Evolutionary conservation across 2,329 filamentous ascomycete species (phyloP).

Genomic region (Coleophoma cylindrospora): DNA sequence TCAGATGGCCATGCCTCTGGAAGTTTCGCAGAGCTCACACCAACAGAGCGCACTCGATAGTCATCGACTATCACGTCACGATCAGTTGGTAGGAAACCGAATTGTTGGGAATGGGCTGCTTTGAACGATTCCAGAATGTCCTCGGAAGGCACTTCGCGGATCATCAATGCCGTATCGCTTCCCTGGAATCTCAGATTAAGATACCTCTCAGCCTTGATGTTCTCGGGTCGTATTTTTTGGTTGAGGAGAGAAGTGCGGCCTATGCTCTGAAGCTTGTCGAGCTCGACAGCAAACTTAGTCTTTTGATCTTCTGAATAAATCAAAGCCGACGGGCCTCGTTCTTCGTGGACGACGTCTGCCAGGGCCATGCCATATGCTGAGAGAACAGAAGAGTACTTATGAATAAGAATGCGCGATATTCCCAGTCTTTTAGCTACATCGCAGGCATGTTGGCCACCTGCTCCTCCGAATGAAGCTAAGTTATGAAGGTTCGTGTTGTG

Average conservation of each 20-base stretch:
- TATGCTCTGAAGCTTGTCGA: constrained; percentile 70
- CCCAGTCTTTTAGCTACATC: constrained; percentile 79
- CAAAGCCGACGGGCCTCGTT: constrained; percentile 66
- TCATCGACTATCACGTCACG: constrained; percentile 85
- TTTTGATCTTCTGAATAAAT: constrained; percentile 46
- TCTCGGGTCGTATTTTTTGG: constrained; percentile 69
- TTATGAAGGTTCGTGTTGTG: constrained; percentile 83
- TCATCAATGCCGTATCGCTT: constrained; percentile 84
- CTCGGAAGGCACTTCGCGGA: constrained; percentile 58
- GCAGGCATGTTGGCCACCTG: constrained; percentile 83
- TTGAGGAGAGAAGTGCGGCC: constrained; percentile 60
- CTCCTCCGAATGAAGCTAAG: constrained; percentile 83
- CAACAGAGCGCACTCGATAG: constrained; percentile 78
- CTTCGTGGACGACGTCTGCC: constrained; percentile 85
- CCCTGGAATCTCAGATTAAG: constrained; percentile 88
- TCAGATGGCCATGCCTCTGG: constrained; percentile 49
- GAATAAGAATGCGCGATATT: constrained; percentile 76
- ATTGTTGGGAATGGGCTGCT: constrained; percentile 81
- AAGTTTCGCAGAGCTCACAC: constrained; percentile 24
- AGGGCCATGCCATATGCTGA: constrained; percentile 89
- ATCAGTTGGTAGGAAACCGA: constrained; percentile 71
- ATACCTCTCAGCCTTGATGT: constrained; percentile 81
- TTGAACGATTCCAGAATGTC: constrained; percentile 74
- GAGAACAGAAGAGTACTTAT: constrained; percentile 79
- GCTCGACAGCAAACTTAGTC: constrained; percentile 60